Evolutionary conservation across 805 yeast genomes (phyloP).

Genomic region (Priceomyces castillae): DNA sequence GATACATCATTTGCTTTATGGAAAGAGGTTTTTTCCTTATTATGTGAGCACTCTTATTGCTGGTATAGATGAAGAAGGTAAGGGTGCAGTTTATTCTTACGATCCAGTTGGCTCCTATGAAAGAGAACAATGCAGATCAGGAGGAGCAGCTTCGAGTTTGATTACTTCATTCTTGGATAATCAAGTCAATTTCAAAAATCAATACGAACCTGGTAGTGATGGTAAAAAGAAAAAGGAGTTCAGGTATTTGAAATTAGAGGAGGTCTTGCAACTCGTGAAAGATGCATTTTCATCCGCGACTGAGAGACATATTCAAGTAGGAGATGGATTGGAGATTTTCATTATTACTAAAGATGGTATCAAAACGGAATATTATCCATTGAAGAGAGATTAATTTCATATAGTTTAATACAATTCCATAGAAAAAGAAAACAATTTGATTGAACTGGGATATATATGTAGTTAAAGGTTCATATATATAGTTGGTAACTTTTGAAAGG

Average conservation of each 20-base stretch:
- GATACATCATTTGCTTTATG: conserved; percentile 84
- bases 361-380: conserved; percentile 73
- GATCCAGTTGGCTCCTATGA: conserved; percentile 99
- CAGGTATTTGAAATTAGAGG: conserved; percentile 70
- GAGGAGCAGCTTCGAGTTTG: conserved; percentile 94
- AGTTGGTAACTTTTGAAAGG: not conserved
- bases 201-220: conserved; percentile 73
- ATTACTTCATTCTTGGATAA: conserved; percentile 97
- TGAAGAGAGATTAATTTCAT: conserved; percentile 73
- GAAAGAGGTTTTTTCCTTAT: conserved; percentile 94
- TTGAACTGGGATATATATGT: not conserved
- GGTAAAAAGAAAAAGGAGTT: conserved; percentile 62
- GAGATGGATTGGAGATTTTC: conserved; percentile 90
- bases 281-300: conserved; percentile 97
- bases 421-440: not conserved
- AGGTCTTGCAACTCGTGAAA: conserved; percentile 80
- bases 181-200: conserved; percentile 95
- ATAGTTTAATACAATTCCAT: not conserved
- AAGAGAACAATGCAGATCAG: conserved; percentile 96
- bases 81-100: conserved; percentile 92
- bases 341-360: conserved; percentile 94
- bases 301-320: conserved; percentile 97
- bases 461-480: not conserved
- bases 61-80: conserved; percentile 87
- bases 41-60: conserved; percentile 94